Evolutionary conservation across 495 filamentous ascomycete species (phyloP), one percentile per base, ranked within the genome.

Genomic region (Aspergillus cavernicola): DNA sequence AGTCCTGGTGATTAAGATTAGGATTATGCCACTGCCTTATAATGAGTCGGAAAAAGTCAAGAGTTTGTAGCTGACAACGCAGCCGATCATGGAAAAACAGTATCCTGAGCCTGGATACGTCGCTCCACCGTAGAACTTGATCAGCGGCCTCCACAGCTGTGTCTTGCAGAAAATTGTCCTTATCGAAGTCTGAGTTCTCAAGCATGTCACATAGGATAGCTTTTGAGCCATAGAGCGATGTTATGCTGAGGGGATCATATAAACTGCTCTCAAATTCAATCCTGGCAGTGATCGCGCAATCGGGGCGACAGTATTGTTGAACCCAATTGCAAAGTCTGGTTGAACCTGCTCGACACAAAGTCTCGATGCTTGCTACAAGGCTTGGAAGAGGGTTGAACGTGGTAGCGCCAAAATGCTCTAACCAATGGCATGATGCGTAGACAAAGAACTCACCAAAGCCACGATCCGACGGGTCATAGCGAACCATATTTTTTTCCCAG

Each of bases 211-310:
- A 10, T 33, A 33, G 12, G 32, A 60, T 59, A 15, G 48, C 28
- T 51, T 56, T 56, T 23, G 61, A 64, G 28, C 64, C 58, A 32
- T 60, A 60, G 7, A 64, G 46, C 26, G 58, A 62, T 50, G 58
- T 60, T 31, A 66, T 59, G 45, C 61, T 53, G 32, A 66, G 56
- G n/a, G 64, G 64, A 52, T 66, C 61, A 20, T 61, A 63, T 12
- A 62, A 39, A 13, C 32, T 32, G 38, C 54, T 58, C 22, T 61
- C 56, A 48, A 66, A 62, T 20, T 59, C 44, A 57, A 61, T 64
- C 45, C 56, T 55, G 39, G 58, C 55, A 29, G 19, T 24, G 2
- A 64, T 57, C 8, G 58, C 43, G 41, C 61, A 64, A 40, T 37
- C 56, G 35, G 61, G 61, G 33, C 61, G 58, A 59, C 58, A 53